These are phyloP conservation scores for Aureoboletus auriporus DNA, from an alignment of 768 basidiomycete species.

Conservation along the genomic window DNA sequence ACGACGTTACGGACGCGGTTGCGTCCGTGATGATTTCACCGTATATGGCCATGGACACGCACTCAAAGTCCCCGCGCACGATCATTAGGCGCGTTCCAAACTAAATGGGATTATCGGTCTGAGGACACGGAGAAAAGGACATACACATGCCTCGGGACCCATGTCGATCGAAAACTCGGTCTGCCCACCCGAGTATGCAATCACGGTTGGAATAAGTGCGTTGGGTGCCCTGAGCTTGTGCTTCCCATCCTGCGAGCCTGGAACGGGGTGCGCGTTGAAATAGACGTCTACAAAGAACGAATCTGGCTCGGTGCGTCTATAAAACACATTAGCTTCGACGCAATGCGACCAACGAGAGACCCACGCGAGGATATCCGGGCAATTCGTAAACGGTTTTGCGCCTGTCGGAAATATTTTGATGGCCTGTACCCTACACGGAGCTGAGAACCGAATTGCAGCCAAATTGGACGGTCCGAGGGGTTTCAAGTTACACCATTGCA, in stretches of 20 bases:
- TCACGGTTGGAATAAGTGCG: slow-evolving; percentile 64
- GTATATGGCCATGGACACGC: slow-evolving; percentile 49
- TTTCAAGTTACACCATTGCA: slow-evolving; percentile 65
- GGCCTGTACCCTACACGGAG: slow-evolving; percentile 62
- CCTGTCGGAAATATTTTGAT: slow-evolving; percentile 70
- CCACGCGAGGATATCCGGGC: slow-evolving; percentile 62
- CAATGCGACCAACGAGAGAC: slow-evolving; percentile 17
- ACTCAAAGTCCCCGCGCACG: slow-evolving; percentile 68
- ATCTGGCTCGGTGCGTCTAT: slow-evolving; percentile 65
- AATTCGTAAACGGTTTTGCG: slow-evolving; percentile 55
- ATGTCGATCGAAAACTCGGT: slow-evolving; percentile 67
- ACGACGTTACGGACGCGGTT: slow-evolving; percentile 31
- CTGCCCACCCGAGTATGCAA: slow-evolving; percentile 68
- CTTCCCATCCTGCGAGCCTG: slow-evolving; percentile 40
- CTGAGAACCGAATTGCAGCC: slow-evolving; percentile 68
- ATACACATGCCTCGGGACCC: slow-evolving; percentile 55
- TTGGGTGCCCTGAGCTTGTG: slow-evolving; percentile 65
- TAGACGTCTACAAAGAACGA: slow-evolving; percentile 72
- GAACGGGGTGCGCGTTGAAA: slow-evolving; percentile 64
- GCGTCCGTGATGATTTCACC: slow-evolving; percentile 52
- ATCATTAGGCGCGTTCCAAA: slow-evolving; percentile 77
- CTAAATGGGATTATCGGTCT: slow-evolving; percentile 31
- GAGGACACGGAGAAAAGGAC: not conserved
- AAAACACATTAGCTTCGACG: slow-evolving; percentile 1
- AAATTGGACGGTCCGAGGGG: slow-evolving; percentile 56